phyloP scores from a whole-genome alignment of 2,329 filamentous ascomycete genomes.

The Colletotrichum aenigma region DNA sequence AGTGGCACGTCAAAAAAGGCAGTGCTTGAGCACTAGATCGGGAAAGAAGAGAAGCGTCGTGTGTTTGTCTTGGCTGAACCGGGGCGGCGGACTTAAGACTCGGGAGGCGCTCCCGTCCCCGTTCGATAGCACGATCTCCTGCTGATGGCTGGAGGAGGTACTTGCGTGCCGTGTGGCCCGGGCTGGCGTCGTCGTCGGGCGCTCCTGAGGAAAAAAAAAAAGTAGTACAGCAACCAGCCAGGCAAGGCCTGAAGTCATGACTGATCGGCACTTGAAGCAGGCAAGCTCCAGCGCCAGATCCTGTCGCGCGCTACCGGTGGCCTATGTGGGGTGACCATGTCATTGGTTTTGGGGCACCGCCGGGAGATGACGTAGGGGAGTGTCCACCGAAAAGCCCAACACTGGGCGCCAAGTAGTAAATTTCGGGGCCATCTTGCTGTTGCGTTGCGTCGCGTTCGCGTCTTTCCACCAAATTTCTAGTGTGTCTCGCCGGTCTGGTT shows the following conservation, averaged over 20 bases:
- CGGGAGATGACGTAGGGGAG: conserved; percentile 7
- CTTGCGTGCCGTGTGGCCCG: conserved; percentile 2
- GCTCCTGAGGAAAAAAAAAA: neutral
- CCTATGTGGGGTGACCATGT: conserved; percentile 18
- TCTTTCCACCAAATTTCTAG: neutral
- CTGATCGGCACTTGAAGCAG: conserved; percentile 12
- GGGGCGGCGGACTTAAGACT: conserved; percentile 10
- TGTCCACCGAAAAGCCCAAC: neutral
- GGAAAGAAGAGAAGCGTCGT: neutral
- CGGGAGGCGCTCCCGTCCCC: conserved; percentile 1
- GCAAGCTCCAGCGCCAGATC: neutral
- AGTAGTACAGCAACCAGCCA: neutral
- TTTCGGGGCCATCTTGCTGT: neutral
- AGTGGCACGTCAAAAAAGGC: conserved; percentile 3
- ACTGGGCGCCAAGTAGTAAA: neutral
- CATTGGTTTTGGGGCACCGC: conserved; percentile 1
- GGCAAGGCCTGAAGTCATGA: conserved; percentile 14
- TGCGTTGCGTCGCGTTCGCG: neutral
- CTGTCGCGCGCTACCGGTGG: neutral
- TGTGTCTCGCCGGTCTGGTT: neutral
- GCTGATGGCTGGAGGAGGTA: neutral
- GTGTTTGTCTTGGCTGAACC: neutral
- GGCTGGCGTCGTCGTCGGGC: neutral
- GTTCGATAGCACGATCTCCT: neutral
- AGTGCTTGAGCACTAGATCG: conserved; percentile 6